Evolutionary conservation across 2,329 filamentous ascomycete genomes (phyloP).

Genomic region (Pleomassaria siparia): DNA sequence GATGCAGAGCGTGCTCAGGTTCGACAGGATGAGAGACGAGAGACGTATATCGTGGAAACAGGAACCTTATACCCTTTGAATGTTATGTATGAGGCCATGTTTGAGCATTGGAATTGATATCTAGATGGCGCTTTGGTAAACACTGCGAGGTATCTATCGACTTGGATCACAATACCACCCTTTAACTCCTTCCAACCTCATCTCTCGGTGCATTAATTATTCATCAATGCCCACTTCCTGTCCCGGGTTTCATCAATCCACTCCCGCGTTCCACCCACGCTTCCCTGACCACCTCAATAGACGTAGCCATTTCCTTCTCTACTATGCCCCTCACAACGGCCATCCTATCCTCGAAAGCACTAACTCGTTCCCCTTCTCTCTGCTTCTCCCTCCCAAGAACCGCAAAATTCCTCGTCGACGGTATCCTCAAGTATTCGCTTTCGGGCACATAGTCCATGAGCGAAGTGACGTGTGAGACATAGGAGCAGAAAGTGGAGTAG

Average conservation of each 20-base stretch:
- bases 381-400: slow-evolving; percentile 64
- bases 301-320: slow-evolving; percentile 51
- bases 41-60: slow-evolving; percentile 16
- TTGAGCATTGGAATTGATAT: too few relatives aligned
- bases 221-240: slow-evolving; percentile 44
- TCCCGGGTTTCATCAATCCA: slow-evolving; percentile 45
- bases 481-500: slow-evolving; percentile 81
- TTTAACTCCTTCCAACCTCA: too few relatives aligned
- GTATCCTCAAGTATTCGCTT: slow-evolving; percentile 84
- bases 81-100: not conserved
- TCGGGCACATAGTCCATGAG: slow-evolving; percentile 77
- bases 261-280: slow-evolving; percentile 54
- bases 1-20: slow-evolving; percentile 53
- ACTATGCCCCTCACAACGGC: slow-evolving; percentile 65
- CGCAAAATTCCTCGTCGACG: slow-evolving; percentile 84
- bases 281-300: slow-evolving; percentile 43
- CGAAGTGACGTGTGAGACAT: slow-evolving; percentile 68
- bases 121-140: too few relatives aligned
- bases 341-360: slow-evolving; percentile 61
- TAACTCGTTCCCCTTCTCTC: slow-evolving; percentile 48
- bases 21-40: slow-evolving; percentile 49
- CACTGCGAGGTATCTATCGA: too few relatives aligned
- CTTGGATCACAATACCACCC: too few relatives aligned
- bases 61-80: slow-evolving; percentile 11
- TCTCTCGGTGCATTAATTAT: too few relatives aligned